phyloP scores from a whole-genome alignment of 2,329 filamentous ascomycete genomes.

The Neofusicoccum parvum region DNA sequence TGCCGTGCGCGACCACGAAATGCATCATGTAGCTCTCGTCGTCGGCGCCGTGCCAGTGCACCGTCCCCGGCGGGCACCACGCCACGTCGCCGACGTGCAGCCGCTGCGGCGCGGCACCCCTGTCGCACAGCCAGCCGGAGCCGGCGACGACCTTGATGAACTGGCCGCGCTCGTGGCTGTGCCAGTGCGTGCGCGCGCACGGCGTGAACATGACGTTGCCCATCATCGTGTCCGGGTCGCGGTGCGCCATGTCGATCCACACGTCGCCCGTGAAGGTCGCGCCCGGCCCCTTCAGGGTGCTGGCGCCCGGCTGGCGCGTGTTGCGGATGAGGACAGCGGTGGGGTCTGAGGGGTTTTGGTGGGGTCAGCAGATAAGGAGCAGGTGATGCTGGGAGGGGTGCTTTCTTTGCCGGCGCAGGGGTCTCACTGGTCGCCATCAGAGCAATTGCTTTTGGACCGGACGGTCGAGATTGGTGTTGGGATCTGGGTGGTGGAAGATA shows the following conservation, averaged over 20 bases:
- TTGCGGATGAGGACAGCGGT: background rate
- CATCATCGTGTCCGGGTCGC: conserved; percentile 33
- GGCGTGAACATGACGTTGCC: conserved; percentile 48
- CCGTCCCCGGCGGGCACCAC: conserved; percentile 44
- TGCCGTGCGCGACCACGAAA: conserved; percentile 41
- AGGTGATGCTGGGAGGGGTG: background rate
- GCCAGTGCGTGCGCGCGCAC: conserved; percentile 40
- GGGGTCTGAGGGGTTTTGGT: background rate
- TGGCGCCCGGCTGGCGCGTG: background rate
- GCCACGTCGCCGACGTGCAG: conserved; percentile 47
- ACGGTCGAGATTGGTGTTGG: no score
- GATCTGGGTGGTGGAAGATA: no score
- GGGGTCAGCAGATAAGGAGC: background rate
- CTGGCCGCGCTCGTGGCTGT: conserved; percentile 48
- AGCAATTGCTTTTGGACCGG: background rate
- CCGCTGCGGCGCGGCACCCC: conserved; percentile 36
- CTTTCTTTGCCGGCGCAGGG: background rate
- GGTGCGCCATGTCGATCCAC: conserved; percentile 32
- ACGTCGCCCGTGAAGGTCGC: conserved; percentile 30
- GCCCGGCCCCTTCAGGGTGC: background rate
- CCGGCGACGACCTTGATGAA: conserved; percentile 45
- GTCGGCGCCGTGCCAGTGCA: conserved; percentile 51
- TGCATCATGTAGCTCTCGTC: conserved; percentile 46
- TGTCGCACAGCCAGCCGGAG: conserved; percentile 47
- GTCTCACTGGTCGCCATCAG: background rate